These are phyloP conservation scores for Lasiodiplodia hormozganensis DNA, from an alignment of 2,329 filamentous ascomycete species.

Conservation along the genomic window DNA sequence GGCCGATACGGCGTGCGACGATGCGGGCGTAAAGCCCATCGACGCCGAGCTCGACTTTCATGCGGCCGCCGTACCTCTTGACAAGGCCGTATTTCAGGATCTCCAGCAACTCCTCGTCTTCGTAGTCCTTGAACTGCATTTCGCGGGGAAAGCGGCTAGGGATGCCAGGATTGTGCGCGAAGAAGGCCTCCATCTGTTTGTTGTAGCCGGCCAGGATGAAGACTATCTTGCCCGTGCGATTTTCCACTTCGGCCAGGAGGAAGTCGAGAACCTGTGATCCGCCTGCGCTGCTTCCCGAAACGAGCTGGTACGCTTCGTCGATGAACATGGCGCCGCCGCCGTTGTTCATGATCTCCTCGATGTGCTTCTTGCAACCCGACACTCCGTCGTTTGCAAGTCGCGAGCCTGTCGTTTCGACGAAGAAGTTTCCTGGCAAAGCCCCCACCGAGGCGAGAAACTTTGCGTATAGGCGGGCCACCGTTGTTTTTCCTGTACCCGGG, in stretches of 20 bases:
- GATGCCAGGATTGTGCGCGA: slow-evolving; percentile 75
- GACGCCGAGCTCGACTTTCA: slow-evolving; percentile 66
- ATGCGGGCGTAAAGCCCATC: slow-evolving; percentile 70
- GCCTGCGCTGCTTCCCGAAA: slow-evolving; percentile 62
- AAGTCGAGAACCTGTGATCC: slow-evolving; percentile 72
- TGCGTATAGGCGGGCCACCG: slow-evolving; percentile 74
- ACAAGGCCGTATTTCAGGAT: slow-evolving; percentile 66
- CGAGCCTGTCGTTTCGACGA: slow-evolving; percentile 74
- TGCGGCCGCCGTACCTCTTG: slow-evolving; percentile 59
- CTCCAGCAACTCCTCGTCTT: slow-evolving; percentile 66
- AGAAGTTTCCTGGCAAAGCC: slow-evolving; percentile 65
- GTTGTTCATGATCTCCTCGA: slow-evolving; percentile 62
- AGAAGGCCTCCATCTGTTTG: slow-evolving; percentile 78
- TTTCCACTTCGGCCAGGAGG: slow-evolving; percentile 75
- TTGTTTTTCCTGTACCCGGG: slow-evolving; percentile 78
- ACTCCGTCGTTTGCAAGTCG: slow-evolving; percentile 70
- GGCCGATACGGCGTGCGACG: slow-evolving; percentile 65
- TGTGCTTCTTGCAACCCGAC: slow-evolving; percentile 60
- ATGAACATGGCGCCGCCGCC: slow-evolving; percentile 77
- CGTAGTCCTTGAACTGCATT: slow-evolving; percentile 74
- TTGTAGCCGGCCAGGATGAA: slow-evolving; percentile 78
- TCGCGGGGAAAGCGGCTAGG: slow-evolving; percentile 71
- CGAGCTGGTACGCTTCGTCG: slow-evolving; percentile 80
- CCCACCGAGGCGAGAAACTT: slow-evolving; percentile 68
- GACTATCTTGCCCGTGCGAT: slow-evolving; percentile 70